Evolutionary conservation across 768 basidiomycete genomes (phyloP), one percentile per base, ranked within the genome.

Genomic region (Phanerochaete sordida): DNA sequence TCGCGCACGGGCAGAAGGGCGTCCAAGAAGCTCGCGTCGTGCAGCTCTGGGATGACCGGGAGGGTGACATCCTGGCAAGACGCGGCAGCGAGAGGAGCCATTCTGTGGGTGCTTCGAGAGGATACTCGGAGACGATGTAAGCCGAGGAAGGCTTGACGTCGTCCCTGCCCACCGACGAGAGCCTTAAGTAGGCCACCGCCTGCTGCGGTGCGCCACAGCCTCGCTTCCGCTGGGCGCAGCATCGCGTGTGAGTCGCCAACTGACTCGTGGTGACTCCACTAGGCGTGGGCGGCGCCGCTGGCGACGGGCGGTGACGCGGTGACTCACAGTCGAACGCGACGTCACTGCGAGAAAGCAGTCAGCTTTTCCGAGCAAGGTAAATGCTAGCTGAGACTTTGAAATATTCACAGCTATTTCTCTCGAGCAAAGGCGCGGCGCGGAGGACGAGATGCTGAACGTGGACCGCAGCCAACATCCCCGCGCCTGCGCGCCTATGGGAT

Each of bases 31-130:
- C 80, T 76, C 31, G 79, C 72, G 56, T 84, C 70, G 58, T 77
- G 82, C 30, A 89, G 80, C 65, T 88, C 86, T 1, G 80, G 80
- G 47, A 90, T 79, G 37, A 71, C 58, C 0, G 87, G 87, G 13
- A 88, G 73, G 6, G 79, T 76, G 53, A 85, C 73, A 46, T 70
- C 75, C 63, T 84, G 85, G 46, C 76, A 65, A 23, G 74, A 68
- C 21, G 69, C 65, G 27, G 66, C 55, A 16, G 68, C 56, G 27
- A 58, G 53, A 45, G 63, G 53, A 27, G 62, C 59, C 46, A 51
- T 59, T 54, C 23, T 39, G 33, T 39, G 39, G 8, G 8, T 19
- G 19, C 39, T 43, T 11, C 39, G 39, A 43, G 39, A 43, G 8
- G 4, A 16, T 43, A 43, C 19, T 35, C 33, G 33, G 47, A 26